phyloP scores from a whole-genome alignment of 1,284 basidiomycete genomes.

The Pseudozyma sp. region DNA sequence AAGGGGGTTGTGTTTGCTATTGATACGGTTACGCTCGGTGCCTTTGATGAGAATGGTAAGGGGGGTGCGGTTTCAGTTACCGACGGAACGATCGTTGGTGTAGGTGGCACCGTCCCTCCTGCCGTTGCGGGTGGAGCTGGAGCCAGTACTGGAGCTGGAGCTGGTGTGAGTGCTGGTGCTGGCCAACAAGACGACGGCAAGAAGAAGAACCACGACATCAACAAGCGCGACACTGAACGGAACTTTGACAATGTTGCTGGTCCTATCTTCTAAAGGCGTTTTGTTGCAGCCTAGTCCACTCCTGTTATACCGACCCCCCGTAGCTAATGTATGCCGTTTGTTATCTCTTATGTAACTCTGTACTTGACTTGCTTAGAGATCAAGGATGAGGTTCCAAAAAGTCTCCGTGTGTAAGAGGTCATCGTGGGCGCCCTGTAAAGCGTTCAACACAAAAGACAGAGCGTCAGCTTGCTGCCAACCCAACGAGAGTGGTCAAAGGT shows the following conservation, averaged over 20 bases:
- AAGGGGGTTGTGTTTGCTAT: constrained; percentile 22
- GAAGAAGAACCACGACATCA: neutral
- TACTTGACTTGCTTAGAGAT: no score
- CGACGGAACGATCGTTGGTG: neutral
- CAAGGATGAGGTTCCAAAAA: constrained; percentile 34
- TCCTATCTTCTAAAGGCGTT: constrained; percentile 29
- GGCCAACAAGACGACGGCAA: constrained; percentile 3
- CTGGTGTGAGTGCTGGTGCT: neutral
- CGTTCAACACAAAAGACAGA: neutral
- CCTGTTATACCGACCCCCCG: no score
- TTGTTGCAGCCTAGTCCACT: no score
- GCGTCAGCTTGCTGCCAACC: no score
- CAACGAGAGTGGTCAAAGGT: no score
- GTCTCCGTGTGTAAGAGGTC: constrained; percentile 34
- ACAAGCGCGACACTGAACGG: constrained; percentile 2
- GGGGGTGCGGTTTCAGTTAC: neutral
- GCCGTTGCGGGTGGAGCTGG: neutral
- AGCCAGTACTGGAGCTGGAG: neutral
- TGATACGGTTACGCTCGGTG: constrained; percentile 29
- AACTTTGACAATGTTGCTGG: constrained; percentile 3
- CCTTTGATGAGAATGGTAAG: constrained; percentile 18
- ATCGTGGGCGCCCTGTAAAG: constrained; percentile 34
- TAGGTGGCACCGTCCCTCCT: neutral
- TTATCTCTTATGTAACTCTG: no score
- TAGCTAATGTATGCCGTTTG: no score